A percentile compares a stretch with the other conserved stretches of the same genome.
Conservation (phyloP, 495 filamentous ascomycete genomes). For the Pseudoneurospora amorphoporcata region DNA sequence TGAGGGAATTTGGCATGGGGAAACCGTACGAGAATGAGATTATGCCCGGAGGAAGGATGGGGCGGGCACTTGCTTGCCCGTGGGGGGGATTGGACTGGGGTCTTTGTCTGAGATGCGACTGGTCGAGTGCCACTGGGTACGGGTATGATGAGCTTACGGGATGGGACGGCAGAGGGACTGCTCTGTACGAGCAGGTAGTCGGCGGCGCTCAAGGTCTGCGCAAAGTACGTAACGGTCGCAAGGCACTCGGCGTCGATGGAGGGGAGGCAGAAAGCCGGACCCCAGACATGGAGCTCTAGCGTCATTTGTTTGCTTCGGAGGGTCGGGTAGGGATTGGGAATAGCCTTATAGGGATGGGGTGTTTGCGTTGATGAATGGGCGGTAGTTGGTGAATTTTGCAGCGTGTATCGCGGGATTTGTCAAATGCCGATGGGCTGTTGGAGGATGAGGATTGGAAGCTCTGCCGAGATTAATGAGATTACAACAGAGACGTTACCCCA, state of each 20-base stretch:
- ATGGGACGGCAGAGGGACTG: constrained; percentile 64
- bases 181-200: constrained; percentile 68
- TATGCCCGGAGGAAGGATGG: not conserved
- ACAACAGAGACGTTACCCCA: not conserved
- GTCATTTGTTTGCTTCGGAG: constrained; percentile 14
- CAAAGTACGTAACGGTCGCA: constrained; percentile 62
- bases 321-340: not conserved
- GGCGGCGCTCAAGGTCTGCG: constrained; percentile 42
- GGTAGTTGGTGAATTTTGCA: not conserved
- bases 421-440: not conserved
- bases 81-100: not conserved
- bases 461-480: not conserved
- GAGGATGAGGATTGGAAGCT: not conserved
- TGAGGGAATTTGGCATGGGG: not conserved
- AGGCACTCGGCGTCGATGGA: constrained; percentile 88
- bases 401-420: not conserved
- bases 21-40: constrained; percentile 6
- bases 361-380: not conserved
- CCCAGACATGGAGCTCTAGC: constrained; percentile 84
- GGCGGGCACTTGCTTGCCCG: not conserved
- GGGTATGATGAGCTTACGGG: constrained; percentile 43
- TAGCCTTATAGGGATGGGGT: not conserved
- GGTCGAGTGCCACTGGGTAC: not conserved
- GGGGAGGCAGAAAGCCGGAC: constrained; percentile 74
- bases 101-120: not conserved